Evolutionary conservation across 768 basidiomycete genomes (phyloP).

Genomic region (Tylopilus felleus): DNA sequence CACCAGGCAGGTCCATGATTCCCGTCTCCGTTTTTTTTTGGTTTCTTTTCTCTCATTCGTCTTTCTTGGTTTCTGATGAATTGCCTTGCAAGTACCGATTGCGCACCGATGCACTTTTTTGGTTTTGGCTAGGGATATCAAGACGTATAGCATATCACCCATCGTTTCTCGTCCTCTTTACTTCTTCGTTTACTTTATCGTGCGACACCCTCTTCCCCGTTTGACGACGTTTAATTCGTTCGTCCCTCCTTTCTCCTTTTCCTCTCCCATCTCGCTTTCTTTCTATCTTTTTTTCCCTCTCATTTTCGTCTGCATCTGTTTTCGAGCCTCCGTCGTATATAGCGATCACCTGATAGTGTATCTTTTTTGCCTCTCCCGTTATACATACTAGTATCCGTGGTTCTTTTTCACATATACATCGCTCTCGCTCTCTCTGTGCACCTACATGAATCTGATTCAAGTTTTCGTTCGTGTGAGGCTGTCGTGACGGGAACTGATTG

Average conservation of each 20-base stretch:
- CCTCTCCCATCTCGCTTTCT: no score
- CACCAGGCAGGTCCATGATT: constrained; percentile 14
- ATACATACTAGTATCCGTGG: background rate
- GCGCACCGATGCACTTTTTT: no score
- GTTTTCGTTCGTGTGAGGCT: no score
- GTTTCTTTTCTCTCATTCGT: background rate
- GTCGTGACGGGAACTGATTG: no score
- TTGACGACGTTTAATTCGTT: background rate
- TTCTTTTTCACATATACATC: background rate
- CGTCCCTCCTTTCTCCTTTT: background rate
- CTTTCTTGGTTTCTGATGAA: constrained; percentile 15
- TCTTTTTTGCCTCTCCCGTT: constrained; percentile 7
- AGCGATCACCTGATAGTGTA: constrained; percentile 18
- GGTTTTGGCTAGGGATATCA: constrained; percentile 6
- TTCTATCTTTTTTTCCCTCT: background rate
- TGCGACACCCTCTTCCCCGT: constrained; percentile 13
- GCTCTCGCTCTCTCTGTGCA: background rate
- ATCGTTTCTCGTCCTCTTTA: background rate
- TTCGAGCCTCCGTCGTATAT: constrained; percentile 6
- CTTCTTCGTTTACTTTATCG: background rate
- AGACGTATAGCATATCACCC: constrained; percentile 18
- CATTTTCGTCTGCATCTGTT: background rate
- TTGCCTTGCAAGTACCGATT: no score
- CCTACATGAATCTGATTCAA: no score
- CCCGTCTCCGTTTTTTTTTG: background rate